A percentile compares a stretch with the other conserved stretches of the same genome.
Evolutionary conservation across 164 flowering plant genomes (phyloP).

Genomic region (Nymphaea colorata): DNA sequence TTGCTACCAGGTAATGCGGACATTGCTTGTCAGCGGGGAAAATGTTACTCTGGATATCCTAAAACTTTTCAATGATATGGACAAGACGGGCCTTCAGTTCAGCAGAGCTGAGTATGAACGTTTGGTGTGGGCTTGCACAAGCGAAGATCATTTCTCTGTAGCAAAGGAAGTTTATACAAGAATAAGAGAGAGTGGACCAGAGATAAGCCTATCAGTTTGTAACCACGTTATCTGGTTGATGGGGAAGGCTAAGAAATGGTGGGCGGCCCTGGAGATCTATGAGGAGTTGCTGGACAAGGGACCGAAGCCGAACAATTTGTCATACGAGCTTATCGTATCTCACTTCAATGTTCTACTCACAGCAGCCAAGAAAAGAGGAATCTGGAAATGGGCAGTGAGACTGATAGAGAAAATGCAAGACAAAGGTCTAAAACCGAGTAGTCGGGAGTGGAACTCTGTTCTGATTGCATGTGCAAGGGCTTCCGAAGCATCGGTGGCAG

Average conservation of each 20-base stretch:
- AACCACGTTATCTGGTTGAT: conserved; percentile 90
- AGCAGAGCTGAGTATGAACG: conserved; percentile 53
- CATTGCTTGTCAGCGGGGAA: conserved; percentile 55
- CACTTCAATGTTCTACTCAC: conserved; percentile 67
- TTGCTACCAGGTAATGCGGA: conserved; percentile 78
- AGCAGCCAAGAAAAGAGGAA: conserved; percentile 75
- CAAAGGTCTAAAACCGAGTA: conserved; percentile 74
- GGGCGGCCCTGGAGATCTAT: conserved; percentile 93
- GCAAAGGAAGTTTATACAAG: conserved; percentile 65
- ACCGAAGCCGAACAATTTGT: conserved; percentile 78
- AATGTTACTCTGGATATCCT: conserved; percentile 36
- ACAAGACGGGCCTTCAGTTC: conserved; percentile 44
- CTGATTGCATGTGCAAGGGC: conserved; percentile 95
- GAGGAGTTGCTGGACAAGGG: conserved; percentile 87
- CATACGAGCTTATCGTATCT: conserved; percentile 67
- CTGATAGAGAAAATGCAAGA: conserved; percentile 89
- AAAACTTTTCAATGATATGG: conserved; percentile 61
- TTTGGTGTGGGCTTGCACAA: conserved; percentile 85
- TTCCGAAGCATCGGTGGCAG: conserved; percentile 76
- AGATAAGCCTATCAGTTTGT: conserved; percentile 81
- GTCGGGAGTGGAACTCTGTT: conserved; percentile 89
- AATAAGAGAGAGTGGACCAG: conserved; percentile 46
- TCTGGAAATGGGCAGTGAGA: conserved; percentile 91
- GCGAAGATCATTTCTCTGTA: conserved; percentile 54
- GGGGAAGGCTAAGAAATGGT: conserved; percentile 98